Evolutionary conservation across 2,329 filamentous ascomycete genomes (phyloP), one percentile per base, ranked within the genome.

Genomic region (Fusarium temperatum): DNA sequence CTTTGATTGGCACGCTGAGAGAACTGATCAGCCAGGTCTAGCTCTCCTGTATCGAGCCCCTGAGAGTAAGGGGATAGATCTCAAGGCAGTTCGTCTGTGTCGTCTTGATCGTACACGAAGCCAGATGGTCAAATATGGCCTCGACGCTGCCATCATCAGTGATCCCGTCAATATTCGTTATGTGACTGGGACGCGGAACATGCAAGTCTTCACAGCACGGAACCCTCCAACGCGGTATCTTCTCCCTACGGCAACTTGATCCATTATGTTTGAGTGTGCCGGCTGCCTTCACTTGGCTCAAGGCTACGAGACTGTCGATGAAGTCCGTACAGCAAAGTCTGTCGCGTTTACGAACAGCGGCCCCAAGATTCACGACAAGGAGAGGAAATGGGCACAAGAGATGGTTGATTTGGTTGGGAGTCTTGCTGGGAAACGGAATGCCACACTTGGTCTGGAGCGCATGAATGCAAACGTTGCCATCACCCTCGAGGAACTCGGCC

Each of bases 21-120:
- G 60, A 38, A 58, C 60, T 22, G 35, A 67, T 35, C 45, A 54
- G 17, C 35, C 44, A 14, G 53, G 26, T 28, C 26, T 64, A 10
- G 26, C 38, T 20, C 60, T 67, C 22, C 17, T 67, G 12, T 39
- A 64, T 39, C 32, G 64, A 48, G 60, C 53, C 42, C 53, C 60
- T 39, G 39, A 58, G 30, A 67, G 35, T n/a, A 53, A 64, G n/a
- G 64, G 60, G 30, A 67, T 67, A 11, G 35, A 67, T 36, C 45
- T 64, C 36, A 58, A 54, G 30, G n/a, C 24, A 54, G 60, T 58
- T 22, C 39, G 51, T 24, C 24, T 48, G 24, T 41, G 53, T 26
- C 55, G 22, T 20, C 26, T 53, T 13, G 32, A 32, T 26, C 57
- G 24, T 24, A 53, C 38, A 38, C 26, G 26, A 53, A 41, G 15